A percentile compares a stretch with the other conserved stretches of the same genome.
Evolutionary conservation across 2,329 filamentous ascomycete species (phyloP).

Genomic region (Verticillium longisporum): DNA sequence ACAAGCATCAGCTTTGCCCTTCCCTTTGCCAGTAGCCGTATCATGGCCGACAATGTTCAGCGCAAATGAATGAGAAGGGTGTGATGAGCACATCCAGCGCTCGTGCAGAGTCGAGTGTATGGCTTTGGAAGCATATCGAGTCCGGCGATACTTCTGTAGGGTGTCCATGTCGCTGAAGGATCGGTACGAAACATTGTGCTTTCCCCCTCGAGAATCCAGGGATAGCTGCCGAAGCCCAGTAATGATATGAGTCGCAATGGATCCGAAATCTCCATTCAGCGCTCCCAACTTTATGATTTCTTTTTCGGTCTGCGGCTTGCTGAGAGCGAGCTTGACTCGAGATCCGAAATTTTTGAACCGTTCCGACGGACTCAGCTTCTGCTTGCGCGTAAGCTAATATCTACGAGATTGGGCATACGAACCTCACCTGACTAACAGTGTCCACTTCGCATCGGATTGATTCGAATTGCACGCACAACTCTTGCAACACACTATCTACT

Average conservation of each 20-base stretch:
- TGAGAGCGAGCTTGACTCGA: constrained; percentile 3
- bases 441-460: background rate
- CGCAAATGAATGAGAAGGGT: background rate
- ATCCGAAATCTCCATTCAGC: constrained; percentile 12
- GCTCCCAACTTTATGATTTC: constrained; percentile 8
- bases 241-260: constrained; percentile 10
- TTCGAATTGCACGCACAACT: background rate
- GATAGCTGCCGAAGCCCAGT: background rate
- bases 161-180: background rate
- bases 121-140: constrained; percentile 2
- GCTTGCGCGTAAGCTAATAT: background rate
- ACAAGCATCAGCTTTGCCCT: background rate
- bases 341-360: constrained; percentile 2
- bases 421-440: background rate
- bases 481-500: background rate
- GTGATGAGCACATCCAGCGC: background rate
- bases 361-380: background rate
- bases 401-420: background rate
- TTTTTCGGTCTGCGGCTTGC: constrained; percentile 3
- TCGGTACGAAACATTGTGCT: background rate
- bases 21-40: background rate
- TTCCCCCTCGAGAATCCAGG: background rate
- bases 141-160: background rate
- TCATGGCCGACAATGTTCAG: background rate
- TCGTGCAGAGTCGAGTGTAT: background rate